phyloP scores from a whole-genome alignment of 495 filamentous ascomycete genomes.

The Penicillium robsamsonii region DNA sequence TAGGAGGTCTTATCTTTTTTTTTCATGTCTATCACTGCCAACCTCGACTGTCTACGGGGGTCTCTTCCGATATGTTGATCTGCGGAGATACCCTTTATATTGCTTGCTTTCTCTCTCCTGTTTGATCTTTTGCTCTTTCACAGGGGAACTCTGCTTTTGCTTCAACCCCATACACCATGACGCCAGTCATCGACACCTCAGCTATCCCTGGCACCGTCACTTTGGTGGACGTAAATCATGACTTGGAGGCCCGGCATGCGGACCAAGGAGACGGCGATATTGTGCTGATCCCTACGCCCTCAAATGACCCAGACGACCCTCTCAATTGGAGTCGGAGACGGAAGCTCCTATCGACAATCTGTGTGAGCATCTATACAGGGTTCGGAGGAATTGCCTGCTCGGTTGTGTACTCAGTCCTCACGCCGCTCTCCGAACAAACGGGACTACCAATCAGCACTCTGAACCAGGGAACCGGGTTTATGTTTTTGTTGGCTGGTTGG shows the following conservation, averaged over 20 bases:
- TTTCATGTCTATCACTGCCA: too few species aligned
- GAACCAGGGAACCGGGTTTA: slow-evolving; percentile 62
- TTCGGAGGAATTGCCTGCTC: slow-evolving; percentile 59
- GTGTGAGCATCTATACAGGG: slow-evolving; percentile 55
- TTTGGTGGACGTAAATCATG: slow-evolving; percentile 53
- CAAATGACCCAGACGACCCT: slow-evolving; percentile 58
- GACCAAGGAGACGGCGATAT: slow-evolving; percentile 46
- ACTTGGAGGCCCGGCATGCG: slow-evolving; percentile 42
- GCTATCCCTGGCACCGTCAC: slow-evolving; percentile 55
- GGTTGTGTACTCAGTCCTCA: slow-evolving; percentile 61
- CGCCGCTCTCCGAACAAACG: slow-evolving; percentile 55
- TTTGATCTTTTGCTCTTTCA: background rate
- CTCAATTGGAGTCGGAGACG: slow-evolving; percentile 59
- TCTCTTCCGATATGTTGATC: too few species aligned
- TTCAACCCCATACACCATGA: slow-evolving; percentile 20
- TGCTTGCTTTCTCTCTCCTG: too few species aligned
- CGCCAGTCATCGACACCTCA: slow-evolving; percentile 36
- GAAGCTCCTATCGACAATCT: slow-evolving; percentile 52
- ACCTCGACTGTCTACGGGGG: too few species aligned
- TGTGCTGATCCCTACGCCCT: slow-evolving; percentile 59
- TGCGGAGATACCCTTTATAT: background rate
- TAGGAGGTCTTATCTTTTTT: too few species aligned
- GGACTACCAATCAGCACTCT: slow-evolving; percentile 52
- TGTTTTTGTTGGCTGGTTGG: slow-evolving; percentile 63
- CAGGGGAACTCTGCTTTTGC: background rate